Base-by-base conservation (phyloP, 2,329 filamentous ascomycete species). In the Thermothelomyces thermophilus region DNA sequence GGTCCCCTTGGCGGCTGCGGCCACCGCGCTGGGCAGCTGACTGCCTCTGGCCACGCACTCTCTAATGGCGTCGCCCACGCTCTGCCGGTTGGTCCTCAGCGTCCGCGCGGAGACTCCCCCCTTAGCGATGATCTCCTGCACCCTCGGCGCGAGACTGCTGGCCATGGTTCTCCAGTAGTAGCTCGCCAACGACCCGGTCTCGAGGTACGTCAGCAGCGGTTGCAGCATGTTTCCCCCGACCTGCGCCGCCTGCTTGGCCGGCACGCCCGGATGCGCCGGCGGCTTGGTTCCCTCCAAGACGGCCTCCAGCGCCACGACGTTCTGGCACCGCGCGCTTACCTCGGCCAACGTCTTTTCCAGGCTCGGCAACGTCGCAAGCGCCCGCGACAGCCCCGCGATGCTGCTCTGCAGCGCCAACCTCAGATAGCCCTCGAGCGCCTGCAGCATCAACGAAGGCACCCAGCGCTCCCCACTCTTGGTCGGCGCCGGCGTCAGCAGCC, bases 141-240 rank as follows among this genome's bases (percentile, higher is more conserved):
- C 89, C 19, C 87, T 79, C 0, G 82, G 73, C 3, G 85, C 80
- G 52, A 97, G 74, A 49, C 82, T 84, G 1, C 86, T 82, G 0
- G 93, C 93, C 61, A 97, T 78, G 8, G 86, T 87, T 46, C 93
- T 79, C 90, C 93, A 98, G 70, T 95, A 98, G 66, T 91, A 95
- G 0, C 87, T 91, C 1, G 89, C 82, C 14, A 98, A 72, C 2
- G 87, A 93, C 0, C 87, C 82, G 0, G 90, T 95, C 67, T 97
- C 93, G 7, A 98, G 78, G n/a, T 84, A 75, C 10, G 79, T 72
- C 8, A 95, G 77, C 0, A 95, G 71, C 0, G 84, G 84, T 50
- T 84, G 79, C 0, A 96, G 74, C 36, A 96, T 76, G 50, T 72
- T 78, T 3, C 63, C 54, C 4, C 63, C 60, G 20, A 58, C 22